Conservation (phyloP, 1,139 yeast species). For the Geotrichum histeridarum region DNA sequence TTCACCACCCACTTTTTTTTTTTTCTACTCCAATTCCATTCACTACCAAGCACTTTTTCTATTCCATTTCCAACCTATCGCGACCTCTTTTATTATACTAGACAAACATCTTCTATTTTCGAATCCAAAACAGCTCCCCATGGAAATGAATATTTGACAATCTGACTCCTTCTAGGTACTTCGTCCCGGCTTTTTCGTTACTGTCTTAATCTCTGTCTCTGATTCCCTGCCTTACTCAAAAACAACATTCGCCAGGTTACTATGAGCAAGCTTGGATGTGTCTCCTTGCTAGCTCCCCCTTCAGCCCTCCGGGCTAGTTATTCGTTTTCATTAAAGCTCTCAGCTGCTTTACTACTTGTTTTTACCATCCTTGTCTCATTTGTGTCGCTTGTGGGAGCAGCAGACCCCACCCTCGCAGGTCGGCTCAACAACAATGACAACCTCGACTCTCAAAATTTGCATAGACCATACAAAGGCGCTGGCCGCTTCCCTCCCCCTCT, state of each 20-base stretch:
- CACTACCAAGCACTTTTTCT: too few relatives aligned
- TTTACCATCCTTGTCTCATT: neutral
- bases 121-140: too few relatives aligned
- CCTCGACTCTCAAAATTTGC: slow-evolving; percentile 1
- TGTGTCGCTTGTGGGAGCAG: neutral
- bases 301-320: neutral
- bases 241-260: neutral
- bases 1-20: neutral
- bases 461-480: slow-evolving; percentile 10
- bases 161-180: too few relatives aligned
- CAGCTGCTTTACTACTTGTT: neutral
- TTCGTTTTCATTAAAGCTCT: neutral
- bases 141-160: too few relatives aligned
- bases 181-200: too few relatives aligned
- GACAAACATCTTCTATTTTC: too few relatives aligned
- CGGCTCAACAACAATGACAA: neutral
- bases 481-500: slow-evolving; percentile 9
- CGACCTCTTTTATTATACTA: too few relatives aligned
- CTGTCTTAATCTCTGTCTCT: too few relatives aligned
- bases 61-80: too few relatives aligned
- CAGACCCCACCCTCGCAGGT: neutral
- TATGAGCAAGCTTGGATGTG: slow-evolving; percentile 1
- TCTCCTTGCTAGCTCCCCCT: neutral
- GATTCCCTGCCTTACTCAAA: neutral
- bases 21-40: neutral